These are phyloP conservation scores for Fusarium sp. DNA, from an alignment of 2,329 filamentous ascomycete species.

Conservation along the genomic window DNA sequence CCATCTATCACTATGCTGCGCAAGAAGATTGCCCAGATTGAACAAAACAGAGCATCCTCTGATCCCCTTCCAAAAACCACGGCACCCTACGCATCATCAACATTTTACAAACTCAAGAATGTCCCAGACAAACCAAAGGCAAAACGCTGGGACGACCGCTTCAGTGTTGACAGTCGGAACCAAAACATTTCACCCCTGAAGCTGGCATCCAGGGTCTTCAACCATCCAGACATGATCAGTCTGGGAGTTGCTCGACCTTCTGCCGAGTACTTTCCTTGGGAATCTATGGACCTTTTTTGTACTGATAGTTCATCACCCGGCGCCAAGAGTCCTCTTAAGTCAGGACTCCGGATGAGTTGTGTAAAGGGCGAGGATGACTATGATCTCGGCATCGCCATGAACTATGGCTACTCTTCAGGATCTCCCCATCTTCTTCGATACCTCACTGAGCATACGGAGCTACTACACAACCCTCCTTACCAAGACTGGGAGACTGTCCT, in stretches of 20 bases:
- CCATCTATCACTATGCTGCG: conserved; percentile 48
- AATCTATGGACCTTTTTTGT: neutral
- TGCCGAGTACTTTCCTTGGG: neutral
- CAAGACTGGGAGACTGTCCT: conserved; percentile 77
- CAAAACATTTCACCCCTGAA: neutral
- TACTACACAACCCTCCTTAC: conserved; percentile 79
- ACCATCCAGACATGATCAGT: neutral
- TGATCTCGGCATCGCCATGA: conserved; percentile 65
- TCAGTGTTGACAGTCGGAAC: neutral
- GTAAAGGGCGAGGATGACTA: conserved; percentile 25
- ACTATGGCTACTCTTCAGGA: conserved; percentile 81
- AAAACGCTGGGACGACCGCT: neutral
- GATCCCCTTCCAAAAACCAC: conserved; percentile 7
- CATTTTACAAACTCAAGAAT: neutral
- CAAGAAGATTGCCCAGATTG: conserved; percentile 6
- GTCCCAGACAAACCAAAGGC: neutral
- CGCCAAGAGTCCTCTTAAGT: neutral
- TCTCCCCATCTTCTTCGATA: conserved; percentile 76
- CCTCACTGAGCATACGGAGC: conserved; percentile 79
- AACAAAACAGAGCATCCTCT: conserved; percentile 8
- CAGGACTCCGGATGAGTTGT: neutral
- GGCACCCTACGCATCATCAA: conserved; percentile 6
- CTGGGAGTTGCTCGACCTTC: neutral
- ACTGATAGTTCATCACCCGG: neutral
- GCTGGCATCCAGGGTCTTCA: neutral